phyloP scores from a whole-genome alignment of 228 moss, liverwort and hornwort genomes.

The Sphagnum magellanicum region DNA sequence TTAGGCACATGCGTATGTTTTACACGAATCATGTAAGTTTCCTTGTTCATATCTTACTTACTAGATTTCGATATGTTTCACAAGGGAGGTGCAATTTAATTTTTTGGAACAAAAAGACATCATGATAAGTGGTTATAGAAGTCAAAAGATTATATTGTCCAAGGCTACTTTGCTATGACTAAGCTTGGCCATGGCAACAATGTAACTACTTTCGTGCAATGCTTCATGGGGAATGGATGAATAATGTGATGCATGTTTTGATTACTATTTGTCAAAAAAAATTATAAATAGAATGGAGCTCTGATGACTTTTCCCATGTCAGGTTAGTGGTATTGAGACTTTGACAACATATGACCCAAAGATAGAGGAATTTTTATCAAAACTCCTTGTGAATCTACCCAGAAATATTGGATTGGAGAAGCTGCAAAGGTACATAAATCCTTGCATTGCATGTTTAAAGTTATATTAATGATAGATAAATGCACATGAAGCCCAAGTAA shows the following conservation, averaged over 20 bases:
- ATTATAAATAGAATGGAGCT: neutral
- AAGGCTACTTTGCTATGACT: conserved; percentile 85
- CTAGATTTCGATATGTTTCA: neutral
- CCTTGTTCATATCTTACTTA: neutral
- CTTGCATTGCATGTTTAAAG: too few relatives aligned
- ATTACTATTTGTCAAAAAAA: neutral
- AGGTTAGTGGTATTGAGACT: conserved; percentile 97
- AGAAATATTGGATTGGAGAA: conserved; percentile 99
- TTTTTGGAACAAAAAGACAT: conserved; percentile 71
- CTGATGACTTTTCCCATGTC: neutral
- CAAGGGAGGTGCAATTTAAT: conserved; percentile 67
- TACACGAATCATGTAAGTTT: neutral
- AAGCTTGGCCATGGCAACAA: conserved; percentile 96
- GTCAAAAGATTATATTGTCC: conserved; percentile 41
- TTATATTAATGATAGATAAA: neutral
- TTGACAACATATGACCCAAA: conserved; percentile 72
- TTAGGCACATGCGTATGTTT: neutral
- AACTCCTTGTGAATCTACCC: conserved; percentile 96
- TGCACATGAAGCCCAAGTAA: neutral
- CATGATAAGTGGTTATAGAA: conserved; percentile 62
- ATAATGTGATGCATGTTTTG: neutral
- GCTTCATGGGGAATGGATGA: neutral
- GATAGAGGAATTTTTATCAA: conserved; percentile 83
- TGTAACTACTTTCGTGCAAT: conserved; percentile 26
- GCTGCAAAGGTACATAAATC: conserved; percentile 64